These are phyloP conservation scores for Guyanaporus albipodus DNA, from an alignment of 768 basidiomycete genomes.

Conservation along the genomic window DNA sequence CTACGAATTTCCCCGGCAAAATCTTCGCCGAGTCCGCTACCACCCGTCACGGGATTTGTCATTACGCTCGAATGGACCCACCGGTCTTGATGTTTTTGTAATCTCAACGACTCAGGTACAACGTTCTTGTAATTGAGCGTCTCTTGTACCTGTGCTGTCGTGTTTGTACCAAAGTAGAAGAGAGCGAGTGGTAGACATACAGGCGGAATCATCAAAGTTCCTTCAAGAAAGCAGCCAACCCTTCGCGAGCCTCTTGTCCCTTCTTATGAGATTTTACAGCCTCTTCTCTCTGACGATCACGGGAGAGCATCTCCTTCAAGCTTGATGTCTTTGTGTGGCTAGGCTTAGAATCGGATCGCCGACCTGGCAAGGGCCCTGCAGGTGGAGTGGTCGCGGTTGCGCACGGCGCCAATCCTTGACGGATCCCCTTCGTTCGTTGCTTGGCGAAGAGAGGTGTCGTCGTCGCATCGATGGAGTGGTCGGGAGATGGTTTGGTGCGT, in stretches of 20 bases:
- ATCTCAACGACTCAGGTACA: no score
- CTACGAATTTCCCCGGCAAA: no score
- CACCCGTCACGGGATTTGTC: no score
- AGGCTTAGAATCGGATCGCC: constrained; percentile 41
- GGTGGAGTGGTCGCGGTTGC: not conserved
- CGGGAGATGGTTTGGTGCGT: not conserved
- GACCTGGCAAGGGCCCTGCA: constrained; percentile 1
- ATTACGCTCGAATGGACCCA: no score
- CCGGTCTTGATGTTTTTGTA: no score
- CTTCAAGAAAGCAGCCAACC: constrained; percentile 50
- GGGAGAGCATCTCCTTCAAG: constrained; percentile 60
- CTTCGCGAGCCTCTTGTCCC: constrained; percentile 28
- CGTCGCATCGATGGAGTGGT: no score
- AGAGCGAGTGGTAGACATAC: not conserved
- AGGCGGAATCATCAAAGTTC: constrained; percentile 10
- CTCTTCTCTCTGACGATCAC: constrained; percentile 49
- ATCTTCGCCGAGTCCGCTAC: no score
- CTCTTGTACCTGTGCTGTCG: no score
- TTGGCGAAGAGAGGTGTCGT: no score
- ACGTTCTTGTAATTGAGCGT: no score
- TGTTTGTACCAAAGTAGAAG: not conserved
- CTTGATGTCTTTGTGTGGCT: constrained; percentile 35
- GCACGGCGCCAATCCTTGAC: not conserved
- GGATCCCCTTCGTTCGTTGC: not conserved
- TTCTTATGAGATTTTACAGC: constrained; percentile 19